These are phyloP conservation scores for Candida boleticola DNA, from an alignment of 805 yeast genomes.

Conservation along the genomic window DNA sequence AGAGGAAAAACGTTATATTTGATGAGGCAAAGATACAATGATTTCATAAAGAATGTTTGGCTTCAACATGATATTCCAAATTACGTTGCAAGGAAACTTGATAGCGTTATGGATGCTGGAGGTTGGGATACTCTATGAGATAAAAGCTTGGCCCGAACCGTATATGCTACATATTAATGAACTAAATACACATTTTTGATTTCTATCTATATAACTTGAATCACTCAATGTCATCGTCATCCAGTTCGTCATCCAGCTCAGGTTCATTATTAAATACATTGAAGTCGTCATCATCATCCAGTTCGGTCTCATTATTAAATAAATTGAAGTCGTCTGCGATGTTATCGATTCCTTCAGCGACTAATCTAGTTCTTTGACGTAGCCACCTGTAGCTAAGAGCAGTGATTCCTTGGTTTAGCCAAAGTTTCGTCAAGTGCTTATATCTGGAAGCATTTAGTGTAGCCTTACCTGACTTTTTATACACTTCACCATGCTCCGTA, in stretches of 20 bases:
- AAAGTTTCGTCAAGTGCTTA: slow-evolving; percentile 52
- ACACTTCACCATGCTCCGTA: slow-evolving; percentile 74
- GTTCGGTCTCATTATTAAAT: background rate
- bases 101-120: slow-evolving; percentile 78
- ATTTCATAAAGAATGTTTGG: slow-evolving; percentile 68
- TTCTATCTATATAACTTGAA: background rate
- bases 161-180: too few relatives aligned
- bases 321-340: background rate
- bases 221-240: slow-evolving; percentile 1
- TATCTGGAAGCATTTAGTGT: slow-evolving; percentile 53
- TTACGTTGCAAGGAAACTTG: slow-evolving; percentile 74
- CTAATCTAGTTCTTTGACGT: background rate
- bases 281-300: background rate
- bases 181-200: too few relatives aligned
- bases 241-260: too few relatives aligned
- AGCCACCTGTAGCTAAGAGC: background rate
- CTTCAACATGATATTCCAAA: slow-evolving; percentile 76
- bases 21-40: slow-evolving; percentile 59
- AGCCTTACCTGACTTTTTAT: slow-evolving; percentile 57
- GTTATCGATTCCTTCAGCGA: background rate
- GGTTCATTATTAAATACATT: background rate
- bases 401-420: slow-evolving; percentile 57
- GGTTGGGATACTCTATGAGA: slow-evolving; percentile 87
- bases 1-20: slow-evolving; percentile 71
- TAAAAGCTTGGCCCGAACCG: too few relatives aligned